Base-by-base conservation (phyloP, 768 basidiomycete genomes). In the Tulasnella sp. region DNA sequence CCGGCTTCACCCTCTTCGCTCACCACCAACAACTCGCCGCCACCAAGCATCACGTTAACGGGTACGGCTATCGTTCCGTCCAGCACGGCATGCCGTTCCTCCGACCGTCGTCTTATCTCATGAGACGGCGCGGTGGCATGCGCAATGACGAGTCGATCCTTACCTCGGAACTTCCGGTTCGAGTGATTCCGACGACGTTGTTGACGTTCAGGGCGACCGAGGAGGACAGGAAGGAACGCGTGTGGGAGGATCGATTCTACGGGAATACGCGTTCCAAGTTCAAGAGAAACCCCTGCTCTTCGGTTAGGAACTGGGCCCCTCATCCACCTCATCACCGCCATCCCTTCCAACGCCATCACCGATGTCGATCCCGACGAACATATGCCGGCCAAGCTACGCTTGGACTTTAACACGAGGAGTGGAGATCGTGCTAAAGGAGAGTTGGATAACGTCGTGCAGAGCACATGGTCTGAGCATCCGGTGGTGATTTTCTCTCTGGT, bases 341-440 rank as follows among this genome's bases (percentile, higher is more conserved):
- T 93, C 29, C 88, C 91, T 0, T 89, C 91, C 82, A 93, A 94
- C 82, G 85, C 90, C 76, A 88, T 95, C 76, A 92, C 93, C 1
- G 81, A 84, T 6, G 86, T 93, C 67, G 88, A 94, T 80, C 91
- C 93, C 0, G 79, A 85, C 14, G 78, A 79, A 14, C 88, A 92
- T 11, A 88, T 94, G 75, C 93, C 94, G 81, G 92, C 93, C 4
- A 88, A 93, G 79, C 87, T 94, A 75, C 87, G 94, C 6, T 86
- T 94, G 52, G 93, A 92, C 80, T 94, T 94, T 81, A 92, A 94
- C 81, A 91, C 91, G 0, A 87, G 89, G n/a, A 85, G 88, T 58
- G 86, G 88, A 40, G 76, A 78, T 25, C 71, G 76, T 29, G 71
- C 68, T 19, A 19, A 37, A 34, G 70, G 29, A n/a, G 92, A 93